Conservation (phyloP, 2,329 filamentous ascomycete genomes). For the Phaeosphaeriaceae sp. region DNA sequence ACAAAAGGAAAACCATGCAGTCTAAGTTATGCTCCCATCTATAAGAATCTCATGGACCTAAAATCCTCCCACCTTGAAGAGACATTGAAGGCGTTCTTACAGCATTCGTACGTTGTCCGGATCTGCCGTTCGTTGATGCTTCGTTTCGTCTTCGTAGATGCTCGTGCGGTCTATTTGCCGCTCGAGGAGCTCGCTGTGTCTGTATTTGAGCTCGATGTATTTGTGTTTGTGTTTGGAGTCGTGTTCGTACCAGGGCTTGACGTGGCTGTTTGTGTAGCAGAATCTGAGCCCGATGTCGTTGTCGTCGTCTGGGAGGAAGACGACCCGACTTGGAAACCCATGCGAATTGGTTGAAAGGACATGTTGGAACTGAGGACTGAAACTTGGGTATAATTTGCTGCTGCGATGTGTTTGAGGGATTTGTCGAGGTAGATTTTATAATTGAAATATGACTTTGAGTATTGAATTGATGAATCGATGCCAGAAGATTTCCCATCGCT, state of each 20-base stretch:
- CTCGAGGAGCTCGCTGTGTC: neutral
- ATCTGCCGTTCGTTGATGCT: neutral
- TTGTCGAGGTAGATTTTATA: neutral
- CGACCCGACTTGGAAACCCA: slow-evolving; percentile 34
- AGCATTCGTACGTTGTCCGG: neutral
- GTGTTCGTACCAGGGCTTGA: neutral
- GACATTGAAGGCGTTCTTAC: neutral
- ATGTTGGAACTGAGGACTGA: slow-evolving; percentile 5
- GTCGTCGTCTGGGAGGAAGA: slow-evolving; percentile 14
- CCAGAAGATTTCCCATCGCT: neutral
- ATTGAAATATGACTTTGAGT: neutral
- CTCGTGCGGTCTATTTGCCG: neutral
- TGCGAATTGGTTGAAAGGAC: slow-evolving; percentile 37
- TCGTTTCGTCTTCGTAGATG: neutral
- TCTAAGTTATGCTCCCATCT: neutral
- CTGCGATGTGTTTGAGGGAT: neutral
- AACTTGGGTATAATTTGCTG: neutral
- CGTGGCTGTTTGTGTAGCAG: slow-evolving; percentile 1
- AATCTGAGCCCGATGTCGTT: neutral
- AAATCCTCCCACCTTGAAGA: neutral
- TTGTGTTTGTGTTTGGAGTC: neutral
- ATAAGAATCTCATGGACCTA: neutral
- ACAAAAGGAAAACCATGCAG: neutral
- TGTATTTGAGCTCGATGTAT: neutral
- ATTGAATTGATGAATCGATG: neutral